Evolutionary conservation across 805 yeast species (phyloP), one percentile per base, ranked within the genome.

Genomic region (Wickerhamiella nectarea): DNA sequence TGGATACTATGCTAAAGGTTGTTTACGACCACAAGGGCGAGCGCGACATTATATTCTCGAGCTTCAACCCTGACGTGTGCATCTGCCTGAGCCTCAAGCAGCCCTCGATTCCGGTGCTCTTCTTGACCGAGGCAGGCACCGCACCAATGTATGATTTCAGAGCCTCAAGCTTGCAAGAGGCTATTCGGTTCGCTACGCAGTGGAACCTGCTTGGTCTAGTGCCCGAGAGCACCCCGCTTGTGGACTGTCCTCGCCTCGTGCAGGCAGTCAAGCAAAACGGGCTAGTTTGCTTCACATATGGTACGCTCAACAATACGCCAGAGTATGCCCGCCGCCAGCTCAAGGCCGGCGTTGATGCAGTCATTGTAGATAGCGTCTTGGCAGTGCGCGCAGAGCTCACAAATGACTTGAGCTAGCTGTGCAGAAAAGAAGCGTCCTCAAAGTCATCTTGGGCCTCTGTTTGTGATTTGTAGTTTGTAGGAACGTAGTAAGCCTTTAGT

Each of bases 301-400:
- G 97, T 22, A 70, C 73, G 1, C 70, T 72, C 57, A 89, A 89
- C 60, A 89, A 89, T 55, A 76, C 75, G 28, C 95, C 96, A 0
- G 85, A 75, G 46, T 76, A 77, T 48, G 86, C 94, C 22, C 77
- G 76, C 52, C 66, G 81, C 46, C 95, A 89, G 61, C 79, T 89
- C 79, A 76, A 75, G 50, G 87, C 93, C 3, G 97, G 97, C 7
- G 95, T 89, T 10, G 97, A 89, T 67, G 98, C 98, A 0, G 96
- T 89, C n/a, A 89, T 89, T 63, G 96, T 84, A 3, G 97, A 89
- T 62, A 78, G 84, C 44, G 97, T 89, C 1, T 68, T 87, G 55
- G 95, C 95, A 0, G 93, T 87, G n/a, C 70, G 94, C 57, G 80
- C 80, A 53, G 95, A 83, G 6, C 68, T 87, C 48, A 33, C 19